Evolutionary conservation across 176 grass and related monocot species (phyloP), one percentile per base, ranked within the genome.

Genomic region (Panicum miliaceum): DNA sequence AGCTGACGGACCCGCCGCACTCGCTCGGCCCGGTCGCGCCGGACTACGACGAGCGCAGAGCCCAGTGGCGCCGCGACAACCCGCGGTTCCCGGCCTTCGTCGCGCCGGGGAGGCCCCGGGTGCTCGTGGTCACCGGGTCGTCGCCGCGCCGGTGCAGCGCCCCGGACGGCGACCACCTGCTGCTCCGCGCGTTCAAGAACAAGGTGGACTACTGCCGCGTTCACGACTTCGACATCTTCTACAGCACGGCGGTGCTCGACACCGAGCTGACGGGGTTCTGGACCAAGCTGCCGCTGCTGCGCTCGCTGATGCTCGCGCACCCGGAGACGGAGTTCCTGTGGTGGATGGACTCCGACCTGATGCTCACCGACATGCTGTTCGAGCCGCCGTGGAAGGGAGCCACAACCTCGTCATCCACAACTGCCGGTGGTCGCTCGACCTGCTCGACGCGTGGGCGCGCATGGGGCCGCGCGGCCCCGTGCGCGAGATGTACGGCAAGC

Each of bases 161-260:
- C 43, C 72, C 85, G 1, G 82, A 84, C 2, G 95, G 95, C 59
- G 95, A 95, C 81, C 92, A 94, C 61, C 34, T 93, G 54, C 92
- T 94, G 42, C 60, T 98, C 61, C 88, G 90, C 53, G 84, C 86
- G 13, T 86, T 88, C 64, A 94, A 98, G 88, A 98, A 98, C 87
- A 98, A 98, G 90, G 92, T 84, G 27, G 95, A 98, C 78, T 98
- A 98, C 85, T 98, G 90, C 76, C 92, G 90, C 71, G 68, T 98
- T 70, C 95, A 98, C 74, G 87, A 76, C 74, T 83, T 98, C 78
- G 92, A 95, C 68, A 80, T 98, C 80, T 90, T 88, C 86, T 95
- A 98, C 89, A 98, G 89, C 86, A 95, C 65, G 23, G 87, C 91
- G 51, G 81, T 91, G 64, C 92, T 98, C 4, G 92, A 98, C 90